Evolutionary conservation across 805 yeast species (phyloP), one percentile per base, ranked within the genome.

Genomic region (Starmerella stellata): DNA sequence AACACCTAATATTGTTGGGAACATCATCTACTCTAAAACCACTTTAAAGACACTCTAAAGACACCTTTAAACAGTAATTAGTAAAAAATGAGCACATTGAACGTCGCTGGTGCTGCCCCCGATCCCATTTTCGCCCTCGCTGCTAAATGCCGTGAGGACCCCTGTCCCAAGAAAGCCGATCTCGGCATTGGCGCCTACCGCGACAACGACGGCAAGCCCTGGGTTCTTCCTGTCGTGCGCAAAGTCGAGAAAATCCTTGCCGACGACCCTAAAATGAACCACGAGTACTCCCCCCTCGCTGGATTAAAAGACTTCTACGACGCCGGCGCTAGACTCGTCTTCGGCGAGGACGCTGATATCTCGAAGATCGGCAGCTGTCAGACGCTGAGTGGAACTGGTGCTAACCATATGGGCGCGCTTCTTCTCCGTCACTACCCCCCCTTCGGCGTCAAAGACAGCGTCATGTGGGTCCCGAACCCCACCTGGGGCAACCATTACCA

Each of bases 401-500:
- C 96, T 3, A 64, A 85, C 52, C 95, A 85, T 52, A 62, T 85
- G 50, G 90, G 85, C 23, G 94, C 82, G n/a, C 60, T 61, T 41
- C 75, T 78, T 52, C 60, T 78, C 47, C 61, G 67, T 52, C 62
- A 67, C 30, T 72, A 71, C 51, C 69, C 64, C 49, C 54, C 60
- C 29, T 38, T 23, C 41, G 40, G 40, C 7, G n/a, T 9, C 17
- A 15, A n/a, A 4, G 25, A 45, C 43, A 51, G 62, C 42, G 60
- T 65, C 20, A 65, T 85, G 36, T 82, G 81, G 58, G 55, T 85
- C 37, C 78, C 93, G 13, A 63, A 69, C 42, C 98, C 98, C 48
- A 83, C 96, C n/a, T 87, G 98, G 98, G 93, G 90, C 38, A 90
- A 90, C 65, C 98, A 87, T 63, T 66, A 69, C 56, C 83, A 76